Evolutionary conservation across 306 rosid species (phyloP).

Genomic region (Sesbania bispinosa): DNA sequence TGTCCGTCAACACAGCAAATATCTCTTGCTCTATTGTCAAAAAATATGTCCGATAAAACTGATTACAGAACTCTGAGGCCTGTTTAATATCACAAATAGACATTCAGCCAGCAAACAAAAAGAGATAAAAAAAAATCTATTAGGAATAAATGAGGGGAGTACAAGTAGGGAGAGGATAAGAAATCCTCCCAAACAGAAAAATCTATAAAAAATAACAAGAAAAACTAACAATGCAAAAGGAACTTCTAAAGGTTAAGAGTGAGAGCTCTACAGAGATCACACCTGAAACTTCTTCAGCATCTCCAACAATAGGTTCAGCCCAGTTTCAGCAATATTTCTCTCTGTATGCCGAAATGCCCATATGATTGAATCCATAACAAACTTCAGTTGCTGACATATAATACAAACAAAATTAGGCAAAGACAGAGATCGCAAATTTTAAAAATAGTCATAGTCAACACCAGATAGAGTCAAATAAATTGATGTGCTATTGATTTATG

Average conservation of each 20-base stretch:
- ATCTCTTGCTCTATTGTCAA: conserved; percentile 87
- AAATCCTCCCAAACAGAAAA: not conserved
- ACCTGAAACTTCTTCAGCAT: conserved; percentile 93
- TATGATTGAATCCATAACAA: conserved; percentile 94
- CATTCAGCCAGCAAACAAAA: not conserved
- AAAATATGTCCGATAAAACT: conserved; percentile 75
- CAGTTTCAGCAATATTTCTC: conserved; percentile 95
- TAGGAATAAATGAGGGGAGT: not conserved
- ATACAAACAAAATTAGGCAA: conserved; percentile 24
- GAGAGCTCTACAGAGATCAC: not conserved
- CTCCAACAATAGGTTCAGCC: conserved; percentile 74
- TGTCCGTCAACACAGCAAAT: conserved; percentile 93
- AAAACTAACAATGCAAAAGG: not conserved
- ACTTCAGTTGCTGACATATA: conserved; percentile 79
- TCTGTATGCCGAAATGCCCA: conserved; percentile 99
- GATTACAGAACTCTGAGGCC: conserved; percentile 89
- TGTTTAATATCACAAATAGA: conserved; percentile 29
- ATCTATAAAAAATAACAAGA: not conserved
- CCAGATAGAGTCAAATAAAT: not conserved
- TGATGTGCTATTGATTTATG: not conserved
- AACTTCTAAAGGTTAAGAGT: not conserved
- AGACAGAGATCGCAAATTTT: not conserved
- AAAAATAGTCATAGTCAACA: not conserved
- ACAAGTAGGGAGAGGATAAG: not conserved
- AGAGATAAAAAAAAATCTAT: not conserved